Evolutionary conservation across 1,284 basidiomycete genomes (phyloP).

Genomic region (Rhodotorula sp.): DNA sequence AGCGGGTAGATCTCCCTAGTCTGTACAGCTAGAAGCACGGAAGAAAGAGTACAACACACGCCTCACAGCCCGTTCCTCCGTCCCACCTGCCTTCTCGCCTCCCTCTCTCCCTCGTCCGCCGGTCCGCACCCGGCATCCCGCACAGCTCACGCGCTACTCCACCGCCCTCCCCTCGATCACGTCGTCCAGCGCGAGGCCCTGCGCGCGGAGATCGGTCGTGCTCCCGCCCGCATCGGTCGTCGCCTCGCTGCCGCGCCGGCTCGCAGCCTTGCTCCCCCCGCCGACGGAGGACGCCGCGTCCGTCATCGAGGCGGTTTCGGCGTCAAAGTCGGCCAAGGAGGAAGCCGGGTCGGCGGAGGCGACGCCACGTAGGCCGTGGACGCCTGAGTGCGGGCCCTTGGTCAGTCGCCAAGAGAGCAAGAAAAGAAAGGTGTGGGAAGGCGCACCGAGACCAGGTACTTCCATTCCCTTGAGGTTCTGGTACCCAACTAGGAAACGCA

Average conservation of each 20-base stretch:
- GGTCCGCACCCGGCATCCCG: too few species aligned
- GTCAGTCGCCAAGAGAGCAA: neutral
- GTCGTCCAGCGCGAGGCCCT: conserved; percentile 21
- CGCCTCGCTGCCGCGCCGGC: conserved; percentile 28
- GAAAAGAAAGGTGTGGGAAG: neutral
- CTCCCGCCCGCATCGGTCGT: conserved; percentile 21
- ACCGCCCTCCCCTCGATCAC: conserved; percentile 31
- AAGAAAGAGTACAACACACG: neutral
- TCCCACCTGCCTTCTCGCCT: too few species aligned
- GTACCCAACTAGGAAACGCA: conserved; percentile 74
- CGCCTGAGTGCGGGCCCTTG: conserved; percentile 14
- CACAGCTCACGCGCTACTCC: neutral
- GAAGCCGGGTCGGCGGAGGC: neutral
- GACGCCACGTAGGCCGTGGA: conserved; percentile 37
- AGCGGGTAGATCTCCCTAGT: neutral
- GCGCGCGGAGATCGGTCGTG: conserved; percentile 5
- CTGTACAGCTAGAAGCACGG: neutral
- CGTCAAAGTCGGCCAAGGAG: conserved; percentile 2
- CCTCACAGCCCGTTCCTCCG: too few species aligned
- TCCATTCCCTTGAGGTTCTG: conserved; percentile 44
- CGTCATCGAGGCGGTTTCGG: conserved; percentile 2
- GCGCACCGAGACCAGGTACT: conserved; percentile 39
- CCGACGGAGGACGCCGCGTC: conserved; percentile 24
- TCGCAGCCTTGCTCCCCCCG: conserved; percentile 21
- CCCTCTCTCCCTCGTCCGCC: too few species aligned